phyloP scores from a whole-genome alignment of 2,329 filamentous ascomycete genomes.

The Hysterium pulicare region DNA sequence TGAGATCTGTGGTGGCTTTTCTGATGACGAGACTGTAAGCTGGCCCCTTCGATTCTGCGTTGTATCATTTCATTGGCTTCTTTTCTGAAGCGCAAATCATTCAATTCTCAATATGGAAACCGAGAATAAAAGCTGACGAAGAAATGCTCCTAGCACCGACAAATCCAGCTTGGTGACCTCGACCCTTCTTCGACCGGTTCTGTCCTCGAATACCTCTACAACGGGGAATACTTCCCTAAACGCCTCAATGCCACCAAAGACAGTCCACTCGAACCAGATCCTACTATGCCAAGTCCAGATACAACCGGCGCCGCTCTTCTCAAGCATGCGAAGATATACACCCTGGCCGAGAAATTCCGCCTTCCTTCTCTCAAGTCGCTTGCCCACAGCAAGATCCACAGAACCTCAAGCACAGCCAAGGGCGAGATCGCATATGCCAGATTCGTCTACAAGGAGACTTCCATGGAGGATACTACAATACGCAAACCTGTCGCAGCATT shows the following conservation, averaged over 20 bases:
- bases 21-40: slow-evolving; percentile 59
- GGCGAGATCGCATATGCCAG: slow-evolving; percentile 90
- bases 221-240: slow-evolving; percentile 77
- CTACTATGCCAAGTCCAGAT: slow-evolving; percentile 63
- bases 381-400: slow-evolving; percentile 86
- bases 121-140: no score
- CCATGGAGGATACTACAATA: slow-evolving; percentile 65
- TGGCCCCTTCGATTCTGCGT: slow-evolving; percentile 8
- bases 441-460: slow-evolving; percentile 80
- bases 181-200: slow-evolving; percentile 72
- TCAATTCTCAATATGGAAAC: no score
- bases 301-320: slow-evolving; percentile 79
- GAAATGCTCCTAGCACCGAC: slow-evolving; percentile 63
- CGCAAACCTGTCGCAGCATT: slow-evolving; percentile 83
- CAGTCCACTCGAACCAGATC: slow-evolving; percentile 67
- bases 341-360: slow-evolving; percentile 75
- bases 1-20: slow-evolving; percentile 60
- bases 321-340: slow-evolving; percentile 87
- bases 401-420: slow-evolving; percentile 79
- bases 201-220: slow-evolving; percentile 82
- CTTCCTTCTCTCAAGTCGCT: slow-evolving; percentile 65
- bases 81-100: no score
- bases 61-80: neutral
- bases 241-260: slow-evolving; percentile 58
- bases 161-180: slow-evolving; percentile 65